Evolutionary conservation across 2,329 filamentous ascomycete genomes (phyloP).

Genomic region (Colletotrichum coccodes): DNA sequence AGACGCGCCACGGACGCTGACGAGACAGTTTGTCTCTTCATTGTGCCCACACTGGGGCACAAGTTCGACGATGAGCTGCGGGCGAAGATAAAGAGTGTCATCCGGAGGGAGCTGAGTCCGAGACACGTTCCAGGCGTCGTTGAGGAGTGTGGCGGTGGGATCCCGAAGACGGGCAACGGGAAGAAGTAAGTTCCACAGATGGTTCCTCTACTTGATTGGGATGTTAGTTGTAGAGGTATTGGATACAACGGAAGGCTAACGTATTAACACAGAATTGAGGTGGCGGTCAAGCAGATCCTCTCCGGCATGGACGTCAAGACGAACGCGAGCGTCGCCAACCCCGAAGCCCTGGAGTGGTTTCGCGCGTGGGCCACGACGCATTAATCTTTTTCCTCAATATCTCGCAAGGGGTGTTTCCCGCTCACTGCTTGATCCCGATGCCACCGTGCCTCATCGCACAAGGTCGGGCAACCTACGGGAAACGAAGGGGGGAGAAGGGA

Average conservation of each 20-base stretch:
- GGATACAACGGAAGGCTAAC: neutral
- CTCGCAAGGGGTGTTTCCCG: neutral
- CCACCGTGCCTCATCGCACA: neutral
- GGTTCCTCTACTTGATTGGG: neutral
- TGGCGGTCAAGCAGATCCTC: slow-evolving; percentile 95
- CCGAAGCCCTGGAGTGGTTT: slow-evolving; percentile 90
- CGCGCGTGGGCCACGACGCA: slow-evolving; percentile 75
- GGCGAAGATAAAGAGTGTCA: slow-evolving; percentile 70
- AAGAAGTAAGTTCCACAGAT: slow-evolving; percentile 78
- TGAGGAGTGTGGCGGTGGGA: slow-evolving; percentile 81
- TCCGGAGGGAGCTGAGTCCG: slow-evolving; percentile 84
- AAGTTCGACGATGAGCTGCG: slow-evolving; percentile 70
- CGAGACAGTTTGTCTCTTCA: slow-evolving; percentile 88
- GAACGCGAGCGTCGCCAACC: slow-evolving; percentile 92
- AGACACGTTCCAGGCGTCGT: slow-evolving; percentile 89
- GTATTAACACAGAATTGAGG: slow-evolving; percentile 74
- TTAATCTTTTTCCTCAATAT: slow-evolving; percentile 29
- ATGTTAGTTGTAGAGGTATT: neutral
- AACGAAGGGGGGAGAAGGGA: neutral
- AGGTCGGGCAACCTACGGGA: neutral
- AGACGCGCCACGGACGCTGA: slow-evolving; percentile 77
- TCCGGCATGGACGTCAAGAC: slow-evolving; percentile 89
- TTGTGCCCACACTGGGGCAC: slow-evolving; percentile 75
- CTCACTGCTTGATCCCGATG: neutral
- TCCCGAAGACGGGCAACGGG: slow-evolving; percentile 92